Percentiles rank a stretch among this genome's conserved stretches.
Evolutionary conservation across 2,329 filamentous ascomycete species (phyloP).

Genomic region (Pseudonectria buxi): DNA sequence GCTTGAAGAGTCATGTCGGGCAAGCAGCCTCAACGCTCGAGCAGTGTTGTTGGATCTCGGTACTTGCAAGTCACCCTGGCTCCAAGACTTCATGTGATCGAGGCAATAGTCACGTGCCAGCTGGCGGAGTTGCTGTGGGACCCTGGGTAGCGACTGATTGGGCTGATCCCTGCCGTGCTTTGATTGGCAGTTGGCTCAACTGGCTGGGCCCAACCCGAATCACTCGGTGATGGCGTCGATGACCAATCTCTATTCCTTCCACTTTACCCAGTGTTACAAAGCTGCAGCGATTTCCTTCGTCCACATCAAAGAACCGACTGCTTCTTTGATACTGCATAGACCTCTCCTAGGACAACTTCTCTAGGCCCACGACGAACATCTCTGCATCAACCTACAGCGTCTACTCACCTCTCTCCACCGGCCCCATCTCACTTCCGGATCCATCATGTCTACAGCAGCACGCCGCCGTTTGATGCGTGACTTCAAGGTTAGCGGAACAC

Average conservation of each 20-base stretch:
- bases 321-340: neutral
- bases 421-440: constrained; percentile 4
- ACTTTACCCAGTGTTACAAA: constrained; percentile 2
- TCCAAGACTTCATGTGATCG: too few species aligned
- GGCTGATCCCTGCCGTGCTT: neutral
- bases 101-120: neutral
- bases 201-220: constrained; percentile 10
- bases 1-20: too few species aligned
- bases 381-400: constrained; percentile 1
- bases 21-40: too few species aligned
- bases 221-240: constrained; percentile 13
- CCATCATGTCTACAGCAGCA: constrained; percentile 74
- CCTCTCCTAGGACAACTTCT: constrained; percentile 1
- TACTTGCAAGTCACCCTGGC: too few species aligned
- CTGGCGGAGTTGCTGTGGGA: neutral
- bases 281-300: constrained; percentile 7
- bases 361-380: neutral
- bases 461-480: constrained; percentile 96
- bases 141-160: constrained; percentile 7
- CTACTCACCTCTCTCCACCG: constrained; percentile 2
- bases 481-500: constrained; percentile 72
- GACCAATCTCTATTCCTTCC: constrained; percentile 20
- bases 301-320: neutral
- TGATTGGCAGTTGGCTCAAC: constrained; percentile 19
- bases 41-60: too few species aligned